These are phyloP conservation scores for Lactarius trivialis DNA, from an alignment of 768 basidiomycete species.

Conservation along the genomic window DNA sequence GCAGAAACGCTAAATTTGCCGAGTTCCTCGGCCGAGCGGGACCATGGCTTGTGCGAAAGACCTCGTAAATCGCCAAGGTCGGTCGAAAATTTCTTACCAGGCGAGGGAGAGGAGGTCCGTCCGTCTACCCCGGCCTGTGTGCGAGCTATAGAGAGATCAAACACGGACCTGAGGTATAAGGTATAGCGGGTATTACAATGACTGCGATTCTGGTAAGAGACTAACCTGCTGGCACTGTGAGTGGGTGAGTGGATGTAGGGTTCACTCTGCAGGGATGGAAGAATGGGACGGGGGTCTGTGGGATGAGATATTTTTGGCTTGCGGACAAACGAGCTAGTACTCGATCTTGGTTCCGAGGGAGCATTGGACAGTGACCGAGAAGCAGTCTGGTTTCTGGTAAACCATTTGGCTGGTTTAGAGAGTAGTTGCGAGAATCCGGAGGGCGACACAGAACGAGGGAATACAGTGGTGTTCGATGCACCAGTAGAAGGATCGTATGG, in stretches of 20 bases:
- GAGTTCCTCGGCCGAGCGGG: conserved; percentile 74
- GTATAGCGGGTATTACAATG: conserved; percentile 8
- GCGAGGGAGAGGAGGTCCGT: conserved; percentile 29
- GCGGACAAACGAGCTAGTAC: conserved; percentile 36
- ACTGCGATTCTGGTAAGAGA: neutral
- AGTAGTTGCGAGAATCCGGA: conserved; percentile 62
- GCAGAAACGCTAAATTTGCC: conserved; percentile 41
- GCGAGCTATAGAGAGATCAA: conserved; percentile 48
- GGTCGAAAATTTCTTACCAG: conserved; percentile 28
- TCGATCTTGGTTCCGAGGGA: conserved; percentile 34
- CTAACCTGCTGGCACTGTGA: conserved; percentile 49
- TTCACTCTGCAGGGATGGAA: conserved; percentile 41
- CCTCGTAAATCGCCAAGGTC: conserved; percentile 60
- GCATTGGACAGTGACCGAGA: conserved; percentile 41
- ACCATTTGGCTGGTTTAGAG: conserved; percentile 67
- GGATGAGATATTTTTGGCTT: conserved; percentile 82
- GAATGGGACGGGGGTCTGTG: conserved; percentile 73
- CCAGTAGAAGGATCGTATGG: conserved; percentile 20
- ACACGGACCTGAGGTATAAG: conserved; percentile 45
- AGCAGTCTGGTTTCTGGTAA: conserved; percentile 28
- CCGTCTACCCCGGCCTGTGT: conserved; percentile 40
- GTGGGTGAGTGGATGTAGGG: conserved; percentile 33
- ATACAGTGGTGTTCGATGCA: conserved; percentile 23
- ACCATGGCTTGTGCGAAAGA: conserved; percentile 71
- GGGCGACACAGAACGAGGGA: conserved; percentile 56